Base-by-base conservation (phyloP, 2,329 filamentous ascomycete species). In the Grosmannia clavigera region DNA sequence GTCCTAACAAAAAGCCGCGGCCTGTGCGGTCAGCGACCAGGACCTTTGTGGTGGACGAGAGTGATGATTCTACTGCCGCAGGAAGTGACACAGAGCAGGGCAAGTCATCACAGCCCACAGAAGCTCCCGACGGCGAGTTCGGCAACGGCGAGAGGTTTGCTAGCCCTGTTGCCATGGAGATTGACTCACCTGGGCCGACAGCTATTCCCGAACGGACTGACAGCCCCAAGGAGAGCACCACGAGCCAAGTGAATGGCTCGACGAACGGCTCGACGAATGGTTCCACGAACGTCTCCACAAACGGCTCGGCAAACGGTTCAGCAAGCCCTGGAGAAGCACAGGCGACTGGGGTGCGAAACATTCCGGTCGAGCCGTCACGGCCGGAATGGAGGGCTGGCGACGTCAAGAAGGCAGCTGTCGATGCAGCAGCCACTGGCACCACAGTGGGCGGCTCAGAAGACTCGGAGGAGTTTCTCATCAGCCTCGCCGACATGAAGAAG, bases 111-210 rank as follows among this genome's bases (percentile, higher is more conserved):
- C 60, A 46, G 7, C 43, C 43, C 6, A 46, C 57, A 5, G 55
- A 57, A n/a, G 35, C 35, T 12, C 35, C 33, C 12, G 12, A 27
- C 5, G 12, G 22, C 3, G 22, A n/a, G 12, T 55, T 16, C 38
- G 31, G 6, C 69, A 3, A 60, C 63, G 6, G 63, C 27, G 52
- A 54, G 4, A 33, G 55, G 1, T 40, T 46, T 27, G 74, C 74
- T 43, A 82, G 78, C 63, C 79, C 81, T 3, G 81, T 78, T 61
- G 81, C 82, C 16, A 86, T 86, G 83, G 83, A 86, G 64, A 84
- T 86, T 57, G 83, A 86, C 65, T 76, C 79, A 5, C 80, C 81
- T 25, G 69, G 69, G 27, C 64, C 64, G 11, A 64, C 66, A 33
- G 57, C 70, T 67, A 43, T 64, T 61, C 67, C 72, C 22, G 50